phyloP scores from a whole-genome alignment of 805 yeast genomes.

The Ogataea nitratoaversa region DNA sequence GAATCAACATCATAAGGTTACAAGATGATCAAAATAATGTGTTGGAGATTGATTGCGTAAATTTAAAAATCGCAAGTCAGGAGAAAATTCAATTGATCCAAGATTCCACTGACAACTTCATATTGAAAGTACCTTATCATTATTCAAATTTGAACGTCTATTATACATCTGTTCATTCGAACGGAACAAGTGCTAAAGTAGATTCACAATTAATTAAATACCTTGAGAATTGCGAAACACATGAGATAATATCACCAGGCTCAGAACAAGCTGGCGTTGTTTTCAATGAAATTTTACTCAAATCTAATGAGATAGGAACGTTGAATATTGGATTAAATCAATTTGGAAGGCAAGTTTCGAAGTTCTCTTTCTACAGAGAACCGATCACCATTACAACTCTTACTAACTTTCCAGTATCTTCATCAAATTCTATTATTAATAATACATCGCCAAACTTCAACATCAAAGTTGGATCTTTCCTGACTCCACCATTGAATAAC shows the following conservation, averaged over 20 bases:
- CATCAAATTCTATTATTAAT: background rate
- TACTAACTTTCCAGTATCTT: background rate
- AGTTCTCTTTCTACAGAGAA: slow-evolving; percentile 5
- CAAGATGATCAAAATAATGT: background rate
- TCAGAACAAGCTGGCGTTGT: background rate
- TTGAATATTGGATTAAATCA: slow-evolving; percentile 2
- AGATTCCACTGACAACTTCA: background rate
- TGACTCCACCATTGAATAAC: background rate
- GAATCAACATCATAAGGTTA: background rate
- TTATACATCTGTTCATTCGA: background rate
- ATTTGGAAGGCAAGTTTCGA: slow-evolving; percentile 4
- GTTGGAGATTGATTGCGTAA: background rate
- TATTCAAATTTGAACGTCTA: background rate
- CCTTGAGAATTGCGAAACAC: background rate
- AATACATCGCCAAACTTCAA: too few species aligned
- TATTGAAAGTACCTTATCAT: background rate
- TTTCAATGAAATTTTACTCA: background rate
- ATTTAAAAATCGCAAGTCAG: background rate
- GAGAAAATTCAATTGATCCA: background rate
- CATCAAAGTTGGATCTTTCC: background rate
- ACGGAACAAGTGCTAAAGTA: background rate
- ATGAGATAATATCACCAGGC: background rate
- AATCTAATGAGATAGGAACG: background rate
- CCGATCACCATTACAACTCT: background rate
- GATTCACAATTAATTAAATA: background rate